Conservation (phyloP, 73 alveolate species). For the Paramecium bursaria region DNA sequence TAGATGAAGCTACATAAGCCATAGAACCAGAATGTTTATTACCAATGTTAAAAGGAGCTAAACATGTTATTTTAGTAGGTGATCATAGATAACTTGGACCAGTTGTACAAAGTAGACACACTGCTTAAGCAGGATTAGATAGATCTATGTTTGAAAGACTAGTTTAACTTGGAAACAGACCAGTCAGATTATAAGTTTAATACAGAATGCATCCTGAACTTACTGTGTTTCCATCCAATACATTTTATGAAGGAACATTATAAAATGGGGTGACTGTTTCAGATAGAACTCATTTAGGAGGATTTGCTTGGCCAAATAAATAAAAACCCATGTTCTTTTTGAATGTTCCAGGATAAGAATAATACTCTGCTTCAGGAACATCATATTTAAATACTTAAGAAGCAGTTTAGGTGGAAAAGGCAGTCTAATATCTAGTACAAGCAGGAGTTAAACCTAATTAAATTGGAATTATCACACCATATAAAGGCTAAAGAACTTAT, state of each 20-base stretch:
- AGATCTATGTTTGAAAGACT: constrained; percentile 98
- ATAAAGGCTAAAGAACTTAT: constrained; percentile 98
- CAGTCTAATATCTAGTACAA: constrained; percentile 90
- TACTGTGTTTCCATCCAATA: constrained; percentile 96
- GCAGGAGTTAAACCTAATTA: constrained; percentile 93
- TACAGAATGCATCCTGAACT: constrained; percentile 99
- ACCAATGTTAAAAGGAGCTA: constrained; percentile 97
- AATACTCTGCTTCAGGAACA: constrained; percentile 99
- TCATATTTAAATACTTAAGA: constrained; percentile 97
- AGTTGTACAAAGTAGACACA: constrained; percentile 98
- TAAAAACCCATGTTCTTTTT: constrained; percentile 97
- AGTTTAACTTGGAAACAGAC: constrained; percentile 92
- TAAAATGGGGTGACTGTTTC: constrained; percentile 92
- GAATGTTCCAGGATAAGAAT: constrained; percentile 96
- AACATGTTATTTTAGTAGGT: constrained; percentile 98
- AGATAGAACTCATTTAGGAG: constrained; percentile 92
- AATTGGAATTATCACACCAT: constrained; percentile 99
- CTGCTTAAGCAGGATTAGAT: constrained; percentile 99
- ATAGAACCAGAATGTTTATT: constrained; percentile 98
- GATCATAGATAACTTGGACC: constrained; percentile 99
- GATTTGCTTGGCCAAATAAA: constrained; percentile 97
- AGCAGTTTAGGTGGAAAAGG: constrained; percentile 94
- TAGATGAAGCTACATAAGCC: constrained; percentile 98
- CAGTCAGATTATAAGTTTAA: constrained; percentile 96
- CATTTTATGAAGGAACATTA: constrained; percentile 98